These are phyloP conservation scores for Protomyces macrosporus DNA, from an alignment of 1,139 yeast species.

Conservation along the genomic window DNA sequence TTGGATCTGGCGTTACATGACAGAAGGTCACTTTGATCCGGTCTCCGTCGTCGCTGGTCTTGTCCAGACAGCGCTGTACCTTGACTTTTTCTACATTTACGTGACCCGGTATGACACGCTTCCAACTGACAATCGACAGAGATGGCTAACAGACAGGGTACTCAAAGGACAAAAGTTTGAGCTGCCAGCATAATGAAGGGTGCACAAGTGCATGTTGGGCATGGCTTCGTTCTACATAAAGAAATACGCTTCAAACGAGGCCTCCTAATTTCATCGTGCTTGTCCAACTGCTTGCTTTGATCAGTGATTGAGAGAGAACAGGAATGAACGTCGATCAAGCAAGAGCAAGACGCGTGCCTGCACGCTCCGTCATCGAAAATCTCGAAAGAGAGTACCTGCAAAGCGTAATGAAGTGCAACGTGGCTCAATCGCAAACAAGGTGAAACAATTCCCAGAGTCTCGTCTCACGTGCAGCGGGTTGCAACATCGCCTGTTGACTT, in stretches of 20 bases:
- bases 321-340: no score
- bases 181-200: slow-evolving; percentile 54
- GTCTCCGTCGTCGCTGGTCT: slow-evolving; percentile 74
- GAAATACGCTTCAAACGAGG: neutral
- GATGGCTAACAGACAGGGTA: slow-evolving; percentile 42
- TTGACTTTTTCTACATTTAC: slow-evolving; percentile 92
- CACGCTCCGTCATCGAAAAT: neutral
- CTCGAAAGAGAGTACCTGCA: neutral
- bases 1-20: slow-evolving; percentile 82
- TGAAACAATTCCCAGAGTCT: neutral
- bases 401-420: neutral
- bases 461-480: neutral
- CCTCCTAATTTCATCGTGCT: no score
- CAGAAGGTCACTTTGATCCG: slow-evolving; percentile 63
- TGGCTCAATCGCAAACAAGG: neutral
- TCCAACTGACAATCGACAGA: no score
- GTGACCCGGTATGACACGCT: slow-evolving; percentile 51
- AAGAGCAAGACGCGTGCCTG: no score
- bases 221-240: neutral
- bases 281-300: no score
- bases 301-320: no score
- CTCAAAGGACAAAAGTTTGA: slow-evolving; percentile 76
- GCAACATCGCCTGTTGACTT: neutral
- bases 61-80: slow-evolving; percentile 77
- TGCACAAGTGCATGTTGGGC: neutral